A percentile compares a stretch with the other conserved stretches of the same genome.
phyloP scores from a whole-genome alignment of 139 green algal species.

The Micromonas pusilla region DNA sequence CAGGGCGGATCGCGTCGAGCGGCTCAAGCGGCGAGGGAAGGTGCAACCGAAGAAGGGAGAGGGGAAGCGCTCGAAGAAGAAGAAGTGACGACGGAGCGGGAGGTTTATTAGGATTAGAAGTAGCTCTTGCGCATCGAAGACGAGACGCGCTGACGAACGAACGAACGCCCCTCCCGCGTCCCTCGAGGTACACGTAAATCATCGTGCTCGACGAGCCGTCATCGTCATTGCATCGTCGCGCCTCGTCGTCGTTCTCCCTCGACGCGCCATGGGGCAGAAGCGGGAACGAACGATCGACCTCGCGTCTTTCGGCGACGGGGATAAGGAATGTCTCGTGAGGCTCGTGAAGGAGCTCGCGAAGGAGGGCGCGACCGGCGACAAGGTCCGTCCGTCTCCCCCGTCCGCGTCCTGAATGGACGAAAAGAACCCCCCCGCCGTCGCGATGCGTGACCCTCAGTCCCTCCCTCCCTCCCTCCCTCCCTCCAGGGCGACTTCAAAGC shows the following conservation, averaged over 20 bases:
- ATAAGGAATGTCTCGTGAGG: conserved; percentile 2
- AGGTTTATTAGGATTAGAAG: neutral
- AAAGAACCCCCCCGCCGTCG: too few species aligned
- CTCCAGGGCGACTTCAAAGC: conserved; percentile 7
- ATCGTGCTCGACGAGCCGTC: too few species aligned
- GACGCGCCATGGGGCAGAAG: neutral
- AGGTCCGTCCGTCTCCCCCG: too few species aligned
- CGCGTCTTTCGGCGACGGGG: neutral
- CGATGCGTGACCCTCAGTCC: too few species aligned
- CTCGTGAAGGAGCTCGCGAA: conserved; percentile 12
- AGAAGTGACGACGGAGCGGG: neutral
- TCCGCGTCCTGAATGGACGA: too few species aligned
- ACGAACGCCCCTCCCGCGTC: too few species aligned
- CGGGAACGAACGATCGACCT: neutral
- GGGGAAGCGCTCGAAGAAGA: conserved; percentile 10
- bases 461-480: neutral
- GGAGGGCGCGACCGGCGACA: neutral
- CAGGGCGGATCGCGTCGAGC: neutral
- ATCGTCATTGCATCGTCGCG: too few species aligned
- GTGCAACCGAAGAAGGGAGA: conserved; percentile 19
- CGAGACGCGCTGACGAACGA: too few species aligned
- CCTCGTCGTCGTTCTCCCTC: too few species aligned
- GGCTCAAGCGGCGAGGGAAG: conserved; percentile 9
- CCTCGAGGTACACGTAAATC: too few species aligned
- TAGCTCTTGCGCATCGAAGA: too few species aligned